Base-by-base conservation (phyloP, 228 moss, liverwort and hornwort species). In the Sphagnum magellanicum region DNA sequence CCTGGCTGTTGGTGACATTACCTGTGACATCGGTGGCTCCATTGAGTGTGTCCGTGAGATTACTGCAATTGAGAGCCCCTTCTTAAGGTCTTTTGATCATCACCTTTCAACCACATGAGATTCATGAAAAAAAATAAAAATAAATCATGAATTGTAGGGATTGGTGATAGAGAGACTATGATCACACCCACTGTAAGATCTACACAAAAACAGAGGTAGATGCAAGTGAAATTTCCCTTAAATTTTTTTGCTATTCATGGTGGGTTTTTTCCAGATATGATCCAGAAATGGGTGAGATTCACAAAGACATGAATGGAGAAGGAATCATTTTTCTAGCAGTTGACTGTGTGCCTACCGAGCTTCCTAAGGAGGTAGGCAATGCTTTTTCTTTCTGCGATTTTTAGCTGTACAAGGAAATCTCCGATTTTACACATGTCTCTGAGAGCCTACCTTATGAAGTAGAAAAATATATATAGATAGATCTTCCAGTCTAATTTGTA, bases 271-370 rank as follows among this genome's bases (percentile, higher is more conserved):
- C 58, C 71, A 95, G 95, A 67, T 98, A 87, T 73, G 73, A 87
- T 63, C 91, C 98, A 6, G 82, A 83, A 67, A 65, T 77, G 58
- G 90, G 82, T 59, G 81, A 87, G 65, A 82, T 75, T 75, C 81
- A 93, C 50, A 62, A 80, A 52, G 84, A 98, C 73, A 89, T 98
- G 90, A 90, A 93, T 53, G 98, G 92, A 63, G 84, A 91, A 49
- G 93, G 93, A 10, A 76, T 93, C 51, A 79, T 98, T 12, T 57
- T 84, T 75, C 75, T 98, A 69, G 91, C 93, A 69, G 87, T 98
- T 59, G 98, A 98, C 66, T 93, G 91, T 74, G 89, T 98, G 65
- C 93, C 98, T 49, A 90, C 98, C 68, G 93, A 98, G 62, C 82
- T 98, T 67, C 86, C 98, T 10, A 86, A 88, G 61, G 95, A 95